Evolutionary conservation across 257 asterid genomes (phyloP).

Genomic region (Solanum bulbocastanum): DNA sequence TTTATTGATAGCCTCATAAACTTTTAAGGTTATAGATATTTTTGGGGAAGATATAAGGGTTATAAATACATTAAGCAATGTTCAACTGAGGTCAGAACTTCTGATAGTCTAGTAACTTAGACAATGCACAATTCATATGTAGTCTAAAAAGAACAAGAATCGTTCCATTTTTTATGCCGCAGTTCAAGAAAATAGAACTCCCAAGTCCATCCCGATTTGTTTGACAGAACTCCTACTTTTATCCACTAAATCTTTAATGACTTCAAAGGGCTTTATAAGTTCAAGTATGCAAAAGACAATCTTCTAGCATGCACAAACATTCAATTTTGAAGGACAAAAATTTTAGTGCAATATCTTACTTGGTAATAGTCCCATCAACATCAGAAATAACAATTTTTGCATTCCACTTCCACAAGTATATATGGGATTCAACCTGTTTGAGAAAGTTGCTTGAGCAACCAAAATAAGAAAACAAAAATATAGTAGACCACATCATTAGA

Average conservation of each 20-base stretch:
- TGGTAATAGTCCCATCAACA: constrained; percentile 98
- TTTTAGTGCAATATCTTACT: constrained; percentile 31
- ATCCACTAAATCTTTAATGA: not conserved
- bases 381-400: constrained; percentile 90
- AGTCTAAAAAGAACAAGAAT: not conserved
- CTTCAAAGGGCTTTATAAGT: not conserved
- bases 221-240: not conserved
- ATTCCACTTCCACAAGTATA: constrained; percentile 98
- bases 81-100: not conserved
- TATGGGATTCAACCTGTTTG: constrained; percentile 94
- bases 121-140: not conserved
- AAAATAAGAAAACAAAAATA: not conserved
- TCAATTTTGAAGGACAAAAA: not conserved
- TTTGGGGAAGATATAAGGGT: not conserved
- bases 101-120: not conserved
- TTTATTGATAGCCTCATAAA: not conserved
- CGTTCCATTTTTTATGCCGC: not conserved
- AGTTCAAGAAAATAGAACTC: not conserved
- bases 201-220: not conserved
- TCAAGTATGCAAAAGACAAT: not conserved
- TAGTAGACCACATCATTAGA: not conserved
- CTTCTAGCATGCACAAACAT: not conserved
- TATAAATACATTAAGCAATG: not conserved
- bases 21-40: not conserved
- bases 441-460: constrained; percentile 5